Percentiles rank a stretch among this genome's conserved stretches.
phyloP scores from a whole-genome alignment of 306 rosid species.

The Quercus ilex region DNA sequence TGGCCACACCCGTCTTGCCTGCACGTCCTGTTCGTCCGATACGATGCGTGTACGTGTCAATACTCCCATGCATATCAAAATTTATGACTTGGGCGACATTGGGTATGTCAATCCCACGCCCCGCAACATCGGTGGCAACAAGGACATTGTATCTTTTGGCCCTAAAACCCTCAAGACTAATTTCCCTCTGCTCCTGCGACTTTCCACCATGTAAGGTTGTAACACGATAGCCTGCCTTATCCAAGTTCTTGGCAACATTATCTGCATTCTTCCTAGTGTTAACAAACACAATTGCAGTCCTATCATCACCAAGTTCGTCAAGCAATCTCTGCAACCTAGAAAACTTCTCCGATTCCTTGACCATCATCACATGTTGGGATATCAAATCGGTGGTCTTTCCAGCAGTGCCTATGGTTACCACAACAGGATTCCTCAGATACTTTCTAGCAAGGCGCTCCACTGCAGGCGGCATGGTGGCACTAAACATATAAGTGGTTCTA shows the following conservation, averaged over 20 bases:
- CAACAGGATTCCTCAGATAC: conserved; percentile 85
- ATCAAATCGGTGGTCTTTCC: conserved; percentile 84
- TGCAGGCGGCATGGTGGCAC: conserved; percentile 93
- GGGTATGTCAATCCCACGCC: conserved; percentile 96
- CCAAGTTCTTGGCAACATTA: conserved; percentile 46
- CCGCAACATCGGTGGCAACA: conserved; percentile 91
- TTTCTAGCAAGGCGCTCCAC: conserved; percentile 89
- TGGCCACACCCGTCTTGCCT: conserved; percentile 83
- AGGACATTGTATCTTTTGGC: conserved; percentile 86
- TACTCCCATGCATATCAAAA: conserved; percentile 85
- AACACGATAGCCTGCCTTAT: conserved; percentile 62
- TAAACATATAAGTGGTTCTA: conserved; percentile 89
- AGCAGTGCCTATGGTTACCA: conserved; percentile 87
- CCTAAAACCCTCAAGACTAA: conserved; percentile 86
- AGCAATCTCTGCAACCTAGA: conserved; percentile 41
- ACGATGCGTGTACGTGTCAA: conserved; percentile 89
- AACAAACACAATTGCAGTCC: conserved; percentile 56
- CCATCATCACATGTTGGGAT: conserved; percentile 70
- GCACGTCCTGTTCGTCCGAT: conserved; percentile 94
- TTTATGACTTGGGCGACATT: conserved; percentile 90
- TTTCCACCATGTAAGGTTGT: conserved; percentile 91
- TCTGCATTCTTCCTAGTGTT: conserved; percentile 57
- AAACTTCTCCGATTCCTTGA: conserved; percentile 47
- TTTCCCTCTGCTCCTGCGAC: conserved; percentile 91
- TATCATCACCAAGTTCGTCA: conserved; percentile 52